Percentiles rank a stretch among this genome's conserved stretches.
These are phyloP conservation scores for Terfezia claveryi DNA, from an alignment of 495 filamentous ascomycete species.

Conservation along the genomic window DNA sequence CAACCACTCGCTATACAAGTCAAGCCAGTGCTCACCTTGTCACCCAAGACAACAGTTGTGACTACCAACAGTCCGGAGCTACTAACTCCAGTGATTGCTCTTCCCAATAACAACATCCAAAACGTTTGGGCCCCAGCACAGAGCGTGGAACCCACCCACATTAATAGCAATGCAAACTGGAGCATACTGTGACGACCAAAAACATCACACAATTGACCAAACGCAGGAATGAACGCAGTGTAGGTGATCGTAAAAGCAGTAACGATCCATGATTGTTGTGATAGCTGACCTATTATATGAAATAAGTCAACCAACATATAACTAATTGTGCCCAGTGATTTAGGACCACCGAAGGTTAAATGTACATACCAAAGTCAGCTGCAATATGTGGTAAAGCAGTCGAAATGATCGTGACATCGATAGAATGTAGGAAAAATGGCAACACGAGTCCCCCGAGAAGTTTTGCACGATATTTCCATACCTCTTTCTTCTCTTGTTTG, in stretches of 20 bases:
- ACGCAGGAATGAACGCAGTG: constrained; percentile 38
- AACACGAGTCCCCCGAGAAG: constrained; percentile 30
- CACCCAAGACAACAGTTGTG: not conserved
- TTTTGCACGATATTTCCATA: constrained; percentile 28
- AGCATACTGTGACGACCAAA: constrained; percentile 32
- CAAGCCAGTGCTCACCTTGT: not conserved
- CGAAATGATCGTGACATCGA: constrained; percentile 39
- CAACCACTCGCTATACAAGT: not conserved
- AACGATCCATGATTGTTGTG: constrained; percentile 41
- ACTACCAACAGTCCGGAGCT: not conserved
- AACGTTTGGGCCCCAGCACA: constrained; percentile 17
- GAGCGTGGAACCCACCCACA: constrained; percentile 30
- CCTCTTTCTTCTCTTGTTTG: not conserved
- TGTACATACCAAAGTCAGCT: constrained; percentile 30
- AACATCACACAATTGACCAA: constrained; percentile 36
- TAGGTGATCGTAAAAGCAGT: constrained; percentile 39
- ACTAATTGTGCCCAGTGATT: no score
- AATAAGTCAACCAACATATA: not conserved
- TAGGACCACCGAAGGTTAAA: not conserved
- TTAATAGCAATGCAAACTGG: constrained; percentile 26
- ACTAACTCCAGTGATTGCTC: not conserved
- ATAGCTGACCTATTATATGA: constrained; percentile 25
- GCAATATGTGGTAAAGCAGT: constrained; percentile 38
- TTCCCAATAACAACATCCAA: not conserved
- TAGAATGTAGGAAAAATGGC: constrained; percentile 29